Evolutionary conservation across 257 asterid genomes (phyloP).

Genomic region (Solanum medicagineum): DNA sequence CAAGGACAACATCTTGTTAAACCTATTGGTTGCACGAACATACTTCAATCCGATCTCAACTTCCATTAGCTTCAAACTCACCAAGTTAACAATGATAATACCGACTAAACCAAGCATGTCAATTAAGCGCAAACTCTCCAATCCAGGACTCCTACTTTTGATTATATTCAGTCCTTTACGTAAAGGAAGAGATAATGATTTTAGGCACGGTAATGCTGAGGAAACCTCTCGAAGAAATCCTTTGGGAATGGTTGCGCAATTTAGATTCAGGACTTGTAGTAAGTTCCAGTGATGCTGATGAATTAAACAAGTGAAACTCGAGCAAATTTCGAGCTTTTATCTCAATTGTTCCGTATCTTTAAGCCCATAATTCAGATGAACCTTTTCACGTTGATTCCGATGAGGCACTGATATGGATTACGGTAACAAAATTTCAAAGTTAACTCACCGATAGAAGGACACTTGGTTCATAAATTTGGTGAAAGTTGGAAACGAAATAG

Average conservation of each 20-base stretch:
- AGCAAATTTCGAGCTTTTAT: not conserved
- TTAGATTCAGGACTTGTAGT: not conserved
- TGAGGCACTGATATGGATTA: not conserved
- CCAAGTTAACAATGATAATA: no score
- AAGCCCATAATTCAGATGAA: not conserved
- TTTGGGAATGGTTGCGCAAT: not conserved
- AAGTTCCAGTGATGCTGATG: not conserved
- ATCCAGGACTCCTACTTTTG: no score
- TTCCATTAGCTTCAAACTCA: no score
- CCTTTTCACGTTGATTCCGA: not conserved
- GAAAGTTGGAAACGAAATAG: not conserved
- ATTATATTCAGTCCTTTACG: no score
- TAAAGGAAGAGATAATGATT: not conserved
- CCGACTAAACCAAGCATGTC: no score
- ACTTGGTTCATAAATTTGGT: not conserved
- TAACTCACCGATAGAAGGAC: not conserved
- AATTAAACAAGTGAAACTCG: not conserved
- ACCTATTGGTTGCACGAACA: no score
- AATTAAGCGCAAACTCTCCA: no score
- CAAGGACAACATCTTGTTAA: no score
- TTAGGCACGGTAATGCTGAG: not conserved
- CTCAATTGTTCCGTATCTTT: not conserved
- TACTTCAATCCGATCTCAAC: no score
- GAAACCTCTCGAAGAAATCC: not conserved
- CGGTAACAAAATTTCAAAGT: not conserved